Evolutionary conservation across 148 eudicot species (phyloP).

Genomic region (Drosera capensis): DNA sequence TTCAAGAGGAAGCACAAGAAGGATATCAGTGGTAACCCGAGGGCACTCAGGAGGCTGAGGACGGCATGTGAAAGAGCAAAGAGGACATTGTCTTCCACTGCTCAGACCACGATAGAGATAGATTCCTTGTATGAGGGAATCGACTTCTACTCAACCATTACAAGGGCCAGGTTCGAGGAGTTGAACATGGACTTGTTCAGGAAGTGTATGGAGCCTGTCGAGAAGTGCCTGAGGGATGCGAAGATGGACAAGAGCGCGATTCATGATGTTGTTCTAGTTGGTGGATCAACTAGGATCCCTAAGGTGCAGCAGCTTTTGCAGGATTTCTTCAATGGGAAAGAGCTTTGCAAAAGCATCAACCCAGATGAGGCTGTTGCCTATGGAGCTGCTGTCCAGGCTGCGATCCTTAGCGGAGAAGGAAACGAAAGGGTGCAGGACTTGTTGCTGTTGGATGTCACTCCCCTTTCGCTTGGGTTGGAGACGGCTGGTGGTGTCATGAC

Average conservation of each 20-base stretch:
- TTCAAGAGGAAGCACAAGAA: slow-evolving; percentile 47
- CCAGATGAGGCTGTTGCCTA: slow-evolving; percentile 47
- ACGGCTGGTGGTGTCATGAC: slow-evolving; percentile 54
- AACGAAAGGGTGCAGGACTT: slow-evolving; percentile 42
- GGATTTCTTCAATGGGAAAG: slow-evolving; percentile 40
- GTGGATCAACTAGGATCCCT: slow-evolving; percentile 42
- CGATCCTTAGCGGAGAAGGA: slow-evolving; percentile 39
- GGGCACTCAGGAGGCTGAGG: slow-evolving; percentile 39
- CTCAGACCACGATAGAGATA: slow-evolving; percentile 35
- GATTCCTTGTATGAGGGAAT: slow-evolving; percentile 36
- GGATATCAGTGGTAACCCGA: slow-evolving; percentile 41
- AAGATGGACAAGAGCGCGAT: slow-evolving; percentile 34
- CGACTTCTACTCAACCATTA: slow-evolving; percentile 41
- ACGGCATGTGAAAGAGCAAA: slow-evolving; percentile 45
- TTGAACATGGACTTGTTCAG: slow-evolving; percentile 42
- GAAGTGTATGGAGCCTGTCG: slow-evolving; percentile 55
- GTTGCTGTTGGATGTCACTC: slow-evolving; percentile 35
- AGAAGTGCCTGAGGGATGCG: slow-evolving; percentile 44
- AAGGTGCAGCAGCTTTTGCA: slow-evolving; percentile 39
- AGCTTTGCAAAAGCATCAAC: slow-evolving; percentile 43
- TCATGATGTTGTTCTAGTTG: slow-evolving; percentile 45
- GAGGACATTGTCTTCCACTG: slow-evolving; percentile 36
- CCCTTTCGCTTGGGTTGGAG: slow-evolving; percentile 34
- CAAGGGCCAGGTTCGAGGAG: slow-evolving; percentile 43
- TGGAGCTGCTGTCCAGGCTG: slow-evolving; percentile 44